Conservation (phyloP, 2,329 filamentous ascomycete genomes). For the Apiospora marii region DNA sequence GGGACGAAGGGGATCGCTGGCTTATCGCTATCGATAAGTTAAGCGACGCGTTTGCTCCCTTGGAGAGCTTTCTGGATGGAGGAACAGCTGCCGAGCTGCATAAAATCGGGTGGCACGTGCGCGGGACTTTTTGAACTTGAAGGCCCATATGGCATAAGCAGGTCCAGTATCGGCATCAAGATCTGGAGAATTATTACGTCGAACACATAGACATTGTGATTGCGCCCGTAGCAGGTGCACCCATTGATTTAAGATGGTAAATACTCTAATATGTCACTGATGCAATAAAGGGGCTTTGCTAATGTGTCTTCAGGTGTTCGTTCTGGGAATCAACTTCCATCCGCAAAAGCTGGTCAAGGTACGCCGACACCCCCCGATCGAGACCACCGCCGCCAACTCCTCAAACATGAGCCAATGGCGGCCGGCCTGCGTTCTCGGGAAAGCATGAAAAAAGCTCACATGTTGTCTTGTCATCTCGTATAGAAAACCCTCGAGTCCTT, state of each 20-base stretch:
- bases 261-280: not conserved
- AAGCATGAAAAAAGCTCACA: not conserved
- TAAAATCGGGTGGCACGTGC: conserved; percentile 11
- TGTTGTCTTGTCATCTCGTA: too few relatives aligned
- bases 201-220: not conserved
- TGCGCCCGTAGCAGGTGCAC: conserved; percentile 9
- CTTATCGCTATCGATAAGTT: conserved; percentile 15
- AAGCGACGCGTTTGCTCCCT: not conserved
- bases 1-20: not conserved
- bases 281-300: not conserved
- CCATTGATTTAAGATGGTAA: conserved; percentile 30
- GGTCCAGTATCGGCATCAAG: conserved; percentile 1
- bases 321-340: conserved; percentile 85
- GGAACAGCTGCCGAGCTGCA: conserved; percentile 16
- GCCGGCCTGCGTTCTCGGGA: not conserved
- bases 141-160: not conserved
- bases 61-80: conserved; percentile 8
- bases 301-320: conserved; percentile 70
- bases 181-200: not conserved
- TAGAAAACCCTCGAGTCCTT: conserved; percentile 82
- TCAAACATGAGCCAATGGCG: not conserved
- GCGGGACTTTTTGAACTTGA: conserved; percentile 7
- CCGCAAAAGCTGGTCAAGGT: conserved; percentile 86
- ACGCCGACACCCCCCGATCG: conserved; percentile 42
- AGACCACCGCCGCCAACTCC: not conserved